A percentile compares a stretch with the other conserved stretches of the same genome.
Evolutionary conservation across 2,329 filamentous ascomycete genomes (phyloP).

Genomic region (Fusarium anthophilum): DNA sequence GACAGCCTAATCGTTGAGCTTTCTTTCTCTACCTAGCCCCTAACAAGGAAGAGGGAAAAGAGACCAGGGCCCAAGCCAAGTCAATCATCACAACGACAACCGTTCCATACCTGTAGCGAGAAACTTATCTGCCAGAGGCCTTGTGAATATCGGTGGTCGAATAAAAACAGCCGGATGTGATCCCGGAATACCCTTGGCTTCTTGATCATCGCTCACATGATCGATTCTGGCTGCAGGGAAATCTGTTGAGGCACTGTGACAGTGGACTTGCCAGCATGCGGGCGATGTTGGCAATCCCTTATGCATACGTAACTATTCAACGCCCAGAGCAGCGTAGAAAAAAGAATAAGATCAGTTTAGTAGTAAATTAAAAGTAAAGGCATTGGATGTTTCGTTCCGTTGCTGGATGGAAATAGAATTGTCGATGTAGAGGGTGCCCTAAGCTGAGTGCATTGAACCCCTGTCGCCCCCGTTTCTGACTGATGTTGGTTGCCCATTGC

Average conservation of each 20-base stretch:
- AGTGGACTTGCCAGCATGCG: neutral
- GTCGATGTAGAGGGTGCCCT: neutral
- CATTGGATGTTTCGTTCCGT: neutral
- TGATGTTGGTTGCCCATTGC: neutral
- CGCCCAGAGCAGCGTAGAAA: neutral
- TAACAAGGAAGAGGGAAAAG: neutral
- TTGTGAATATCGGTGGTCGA: neutral
- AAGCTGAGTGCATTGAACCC: neutral
- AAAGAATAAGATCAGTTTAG: neutral
- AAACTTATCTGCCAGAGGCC: neutral
- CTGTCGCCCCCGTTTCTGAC: neutral
- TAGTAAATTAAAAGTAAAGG: neutral
- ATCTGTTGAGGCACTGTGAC: neutral
- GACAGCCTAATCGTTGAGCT: neutral
- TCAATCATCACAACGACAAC: neutral
- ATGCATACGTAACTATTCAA: neutral
- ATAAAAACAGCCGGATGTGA: neutral
- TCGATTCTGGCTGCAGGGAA: conserved; percentile 34
- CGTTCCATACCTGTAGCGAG: neutral
- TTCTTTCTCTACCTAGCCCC: neutral
- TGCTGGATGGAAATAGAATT: neutral
- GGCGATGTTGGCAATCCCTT: neutral
- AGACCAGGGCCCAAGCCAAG: neutral
- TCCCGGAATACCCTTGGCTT: neutral
- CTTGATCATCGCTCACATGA: conserved; percentile 38